These are phyloP conservation scores for Lablab purpureus DNA, from an alignment of 306 rosid genomes.

Conservation along the genomic window DNA sequence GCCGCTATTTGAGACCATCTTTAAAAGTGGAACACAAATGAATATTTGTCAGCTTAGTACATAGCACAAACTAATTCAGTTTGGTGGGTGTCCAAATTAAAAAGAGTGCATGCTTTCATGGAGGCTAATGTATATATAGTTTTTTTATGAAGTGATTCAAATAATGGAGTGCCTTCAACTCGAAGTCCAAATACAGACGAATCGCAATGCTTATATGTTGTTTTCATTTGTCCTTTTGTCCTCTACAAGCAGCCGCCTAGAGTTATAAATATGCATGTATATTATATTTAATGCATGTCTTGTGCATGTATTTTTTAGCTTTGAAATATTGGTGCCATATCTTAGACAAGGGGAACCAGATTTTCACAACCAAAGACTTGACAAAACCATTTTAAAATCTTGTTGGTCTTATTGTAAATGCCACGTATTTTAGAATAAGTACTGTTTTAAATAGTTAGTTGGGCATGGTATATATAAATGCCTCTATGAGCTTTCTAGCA, in stretches of 20 bases:
- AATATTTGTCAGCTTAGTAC: constrained; percentile 15
- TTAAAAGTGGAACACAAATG: constrained; percentile 27
- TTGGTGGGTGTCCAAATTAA: not conserved
- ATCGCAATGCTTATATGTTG: constrained; percentile 19
- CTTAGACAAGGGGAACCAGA: constrained; percentile 25
- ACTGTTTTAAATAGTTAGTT: not conserved
- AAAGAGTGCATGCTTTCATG: constrained; percentile 52
- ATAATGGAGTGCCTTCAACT: constrained; percentile 56
- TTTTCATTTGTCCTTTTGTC: constrained; percentile 45
- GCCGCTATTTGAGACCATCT: constrained; percentile 99
- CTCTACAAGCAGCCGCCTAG: constrained; percentile 44
- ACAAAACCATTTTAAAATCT: constrained; percentile 16
- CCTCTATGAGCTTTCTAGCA: not conserved
- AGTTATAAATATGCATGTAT: not conserved
- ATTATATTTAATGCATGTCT: constrained; percentile 43
- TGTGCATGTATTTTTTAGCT: constrained; percentile 46
- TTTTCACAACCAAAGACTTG: constrained; percentile 36
- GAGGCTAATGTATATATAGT: constrained; percentile 26
- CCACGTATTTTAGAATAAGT: not conserved
- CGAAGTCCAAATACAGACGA: constrained; percentile 44
- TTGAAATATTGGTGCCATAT: constrained; percentile 15
- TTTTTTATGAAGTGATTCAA: not conserved
- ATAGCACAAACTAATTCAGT: constrained; percentile 22
- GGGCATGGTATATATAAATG: not conserved
- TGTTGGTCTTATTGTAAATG: not conserved